phyloP scores from a whole-genome alignment of 148 eudicot species.

The Nepenthes gracilis region DNA sequence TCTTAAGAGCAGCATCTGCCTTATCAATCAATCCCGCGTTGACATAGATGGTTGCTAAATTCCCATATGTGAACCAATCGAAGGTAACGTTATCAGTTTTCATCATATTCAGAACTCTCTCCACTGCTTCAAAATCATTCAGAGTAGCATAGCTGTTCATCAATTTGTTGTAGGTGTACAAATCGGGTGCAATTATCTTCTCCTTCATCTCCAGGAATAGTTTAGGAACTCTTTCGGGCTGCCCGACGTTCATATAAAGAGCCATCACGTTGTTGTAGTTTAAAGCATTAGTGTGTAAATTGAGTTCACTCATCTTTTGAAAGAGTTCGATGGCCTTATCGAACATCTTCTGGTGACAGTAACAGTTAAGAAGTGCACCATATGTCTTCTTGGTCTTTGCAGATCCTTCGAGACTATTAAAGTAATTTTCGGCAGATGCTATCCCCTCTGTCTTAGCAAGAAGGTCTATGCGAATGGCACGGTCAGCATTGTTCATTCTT shows the following conservation, averaged over 20 bases:
- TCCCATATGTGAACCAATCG: constrained; percentile 37
- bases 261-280: constrained; percentile 38
- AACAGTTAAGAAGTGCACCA: constrained; percentile 46
- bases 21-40: constrained; percentile 23
- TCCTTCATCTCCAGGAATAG: constrained; percentile 38
- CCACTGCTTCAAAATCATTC: constrained; percentile 33
- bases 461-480: constrained; percentile 39
- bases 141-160: constrained; percentile 31
- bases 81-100: constrained; percentile 11
- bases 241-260: constrained; percentile 21
- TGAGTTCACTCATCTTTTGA: constrained; percentile 27
- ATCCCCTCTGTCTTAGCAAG: constrained; percentile 35
- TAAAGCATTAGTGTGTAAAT: constrained; percentile 15
- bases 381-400: constrained; percentile 36
- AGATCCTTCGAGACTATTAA: constrained; percentile 23
- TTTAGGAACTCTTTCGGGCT: constrained; percentile 29
- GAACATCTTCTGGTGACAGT: constrained; percentile 31
- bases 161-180: constrained; percentile 26
- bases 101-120: constrained; percentile 32
- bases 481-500: constrained; percentile 27
- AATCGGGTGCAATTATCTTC: constrained; percentile 13
- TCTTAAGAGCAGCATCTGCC: constrained; percentile 23
- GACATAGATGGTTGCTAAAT: constrained; percentile 34
- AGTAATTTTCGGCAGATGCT: constrained; percentile 36
- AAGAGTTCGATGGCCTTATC: constrained; percentile 35